These are phyloP conservation scores for thale cress (Arabidopsis thaliana) DNA, from an alignment of 345 rosid genomes.

Conservation along the genomic window DNA sequence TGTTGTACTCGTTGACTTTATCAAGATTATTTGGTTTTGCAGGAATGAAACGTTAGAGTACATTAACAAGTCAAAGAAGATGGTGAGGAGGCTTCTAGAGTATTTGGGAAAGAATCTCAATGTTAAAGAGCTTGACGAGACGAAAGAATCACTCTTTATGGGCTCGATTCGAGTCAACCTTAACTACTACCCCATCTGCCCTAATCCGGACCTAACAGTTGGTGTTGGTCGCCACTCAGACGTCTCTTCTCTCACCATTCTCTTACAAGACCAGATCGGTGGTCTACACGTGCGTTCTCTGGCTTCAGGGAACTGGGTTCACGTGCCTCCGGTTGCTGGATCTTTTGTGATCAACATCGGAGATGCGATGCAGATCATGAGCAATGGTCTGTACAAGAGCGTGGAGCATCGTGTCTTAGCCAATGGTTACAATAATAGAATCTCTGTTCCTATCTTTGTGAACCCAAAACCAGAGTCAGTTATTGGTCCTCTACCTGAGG, in stretches of 20 bases:
- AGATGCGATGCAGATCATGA: slow-evolving; percentile 51
- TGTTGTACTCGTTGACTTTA: background rate
- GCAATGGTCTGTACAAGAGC: slow-evolving; percentile 48
- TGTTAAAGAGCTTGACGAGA: slow-evolving; percentile 49
- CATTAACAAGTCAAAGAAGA: slow-evolving; percentile 49
- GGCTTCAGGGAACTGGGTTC: slow-evolving; percentile 44
- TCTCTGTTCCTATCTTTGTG: slow-evolving; percentile 49
- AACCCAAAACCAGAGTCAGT: slow-evolving; percentile 45
- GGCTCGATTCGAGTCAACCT: slow-evolving; percentile 51
- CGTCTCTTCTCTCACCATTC: slow-evolving; percentile 49
- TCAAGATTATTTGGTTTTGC: background rate
- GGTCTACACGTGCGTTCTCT: slow-evolving; percentile 54
- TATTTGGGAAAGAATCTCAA: slow-evolving; percentile 51
- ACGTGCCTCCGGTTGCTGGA: slow-evolving; percentile 46
- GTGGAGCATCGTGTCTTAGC: slow-evolving; percentile 51
- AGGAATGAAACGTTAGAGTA: slow-evolving; percentile 56
- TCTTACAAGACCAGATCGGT: slow-evolving; percentile 53
- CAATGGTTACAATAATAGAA: slow-evolving; percentile 44
- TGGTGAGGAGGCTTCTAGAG: slow-evolving; percentile 48
- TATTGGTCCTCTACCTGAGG: slow-evolving; percentile 48
- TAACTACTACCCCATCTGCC: slow-evolving; percentile 54
- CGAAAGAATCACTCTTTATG: slow-evolving; percentile 45
- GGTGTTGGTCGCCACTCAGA: slow-evolving; percentile 55
- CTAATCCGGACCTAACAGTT: slow-evolving; percentile 53
- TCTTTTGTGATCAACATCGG: slow-evolving; percentile 51